Evolutionary conservation across 345 rosid species (phyloP), one percentile per base, ranked within the genome.

Genomic region (Brassica nigra): DNA sequence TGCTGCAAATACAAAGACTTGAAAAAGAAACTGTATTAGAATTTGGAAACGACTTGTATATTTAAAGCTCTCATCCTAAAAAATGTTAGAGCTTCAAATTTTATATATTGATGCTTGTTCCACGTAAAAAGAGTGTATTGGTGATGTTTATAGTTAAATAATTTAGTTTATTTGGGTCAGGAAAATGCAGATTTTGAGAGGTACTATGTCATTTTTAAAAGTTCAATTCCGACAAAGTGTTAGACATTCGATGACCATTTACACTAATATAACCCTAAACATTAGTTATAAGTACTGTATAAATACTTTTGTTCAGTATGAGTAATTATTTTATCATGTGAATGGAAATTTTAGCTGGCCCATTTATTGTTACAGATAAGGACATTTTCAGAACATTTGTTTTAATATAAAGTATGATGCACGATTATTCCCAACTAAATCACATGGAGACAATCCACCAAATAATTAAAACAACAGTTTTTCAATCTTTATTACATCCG

Each of bases 371-470:
- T 80, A 80, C 71, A 75, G 83, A 80, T 75, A 75, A 80, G 79
- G 79, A 80, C 83, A 80, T 68, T 62, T 49, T 68, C 9, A 2
- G 49, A 20, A 52, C 57, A 18, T 62, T 62, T 52, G 14, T 36
- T 47, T 55, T 12, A 75, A 5, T 8, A 70, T 75, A 76, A 81
- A 76, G 83, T 81, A 81, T 71, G 83, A 81, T 18, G 83, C 74
- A 81, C 77, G 77, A 81, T 76, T 65, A 81, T 44, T 76, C 80
- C 71, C 77, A 76, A 81, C 83, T 76, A 71, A 76, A 31, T 15
- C 80, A 81, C 80, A 80, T 80, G 83, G 76, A 75, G 83, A 71
- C 80, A 76, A 81, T 70, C 39, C 80, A 80, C 83, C 83, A 36
- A 80, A 80, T 76, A 75, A n/a, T 55, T 74, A 74, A 74, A 79